These are phyloP conservation scores for Colletotrichum tabaci DNA, from an alignment of 2,329 filamentous ascomycete species.

Conservation along the genomic window DNA sequence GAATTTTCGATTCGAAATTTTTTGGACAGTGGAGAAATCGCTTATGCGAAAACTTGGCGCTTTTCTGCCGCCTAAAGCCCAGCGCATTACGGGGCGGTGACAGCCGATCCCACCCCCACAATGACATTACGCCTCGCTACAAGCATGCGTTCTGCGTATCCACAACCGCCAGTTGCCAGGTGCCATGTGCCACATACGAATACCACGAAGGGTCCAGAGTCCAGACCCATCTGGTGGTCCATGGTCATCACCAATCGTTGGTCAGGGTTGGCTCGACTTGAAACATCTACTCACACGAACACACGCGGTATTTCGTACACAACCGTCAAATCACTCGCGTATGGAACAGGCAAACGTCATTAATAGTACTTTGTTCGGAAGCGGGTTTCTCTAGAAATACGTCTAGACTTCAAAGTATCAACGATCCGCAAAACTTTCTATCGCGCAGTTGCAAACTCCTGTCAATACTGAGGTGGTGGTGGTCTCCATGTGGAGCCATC, in stretches of 20 bases:
- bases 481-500: constrained; percentile 20
- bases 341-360: not conserved
- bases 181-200: no score
- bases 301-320: not conserved
- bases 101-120: constrained; percentile 5
- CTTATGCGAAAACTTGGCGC: constrained; percentile 44
- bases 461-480: not conserved
- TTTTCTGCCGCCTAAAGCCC: constrained; percentile 31
- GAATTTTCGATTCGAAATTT: constrained; percentile 43
- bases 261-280: not conserved
- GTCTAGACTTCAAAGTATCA: constrained; percentile 18
- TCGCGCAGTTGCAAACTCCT: constrained; percentile 16
- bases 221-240: constrained; percentile 2
- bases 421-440: constrained; percentile 23
- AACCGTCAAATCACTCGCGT: not conserved
- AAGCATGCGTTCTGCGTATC: not conserved
- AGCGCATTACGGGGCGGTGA: constrained; percentile 26
- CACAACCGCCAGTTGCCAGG: not conserved
- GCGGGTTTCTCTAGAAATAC: constrained; percentile 31
- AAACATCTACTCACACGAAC: constrained; percentile 2
- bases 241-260: not conserved
- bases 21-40: constrained; percentile 44
- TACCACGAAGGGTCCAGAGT: constrained; percentile 15
- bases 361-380: constrained; percentile 27
- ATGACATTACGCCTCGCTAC: constrained; percentile 35